phyloP scores from a whole-genome alignment of 352 stramenopile genomes.

The Aphanomyces astaci region DNA sequence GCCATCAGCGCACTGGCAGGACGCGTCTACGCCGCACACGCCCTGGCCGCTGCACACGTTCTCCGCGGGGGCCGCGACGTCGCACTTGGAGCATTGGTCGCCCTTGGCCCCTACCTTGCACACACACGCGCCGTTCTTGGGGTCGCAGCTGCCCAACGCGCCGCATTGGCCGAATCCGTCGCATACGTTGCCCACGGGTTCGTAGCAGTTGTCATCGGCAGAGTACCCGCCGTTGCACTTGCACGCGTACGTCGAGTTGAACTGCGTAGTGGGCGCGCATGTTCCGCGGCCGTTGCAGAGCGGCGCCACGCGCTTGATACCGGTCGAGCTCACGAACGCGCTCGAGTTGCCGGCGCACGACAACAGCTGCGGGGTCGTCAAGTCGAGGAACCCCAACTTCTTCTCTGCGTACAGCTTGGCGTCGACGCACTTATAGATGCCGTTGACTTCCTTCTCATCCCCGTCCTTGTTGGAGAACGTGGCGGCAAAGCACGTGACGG shows the following conservation, averaged over 20 bases:
- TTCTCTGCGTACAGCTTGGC: constrained; percentile 40
- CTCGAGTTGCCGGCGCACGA: constrained; percentile 28
- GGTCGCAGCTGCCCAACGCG: constrained; percentile 50
- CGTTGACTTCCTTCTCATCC: constrained; percentile 9
- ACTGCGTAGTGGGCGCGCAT: constrained; percentile 37
- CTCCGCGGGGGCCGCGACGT: constrained; percentile 28
- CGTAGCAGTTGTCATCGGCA: constrained; percentile 43
- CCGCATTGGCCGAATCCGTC: constrained; percentile 58
- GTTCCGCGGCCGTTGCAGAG: constrained; percentile 61
- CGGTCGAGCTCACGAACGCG: constrained; percentile 20
- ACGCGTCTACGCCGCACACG: constrained; percentile 38
- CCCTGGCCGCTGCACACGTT: constrained; percentile 58
- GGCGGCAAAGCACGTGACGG: constrained; percentile 14
- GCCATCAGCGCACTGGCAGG: constrained; percentile 48
- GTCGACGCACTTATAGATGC: constrained; percentile 47
- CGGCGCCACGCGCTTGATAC: constrained; percentile 14
- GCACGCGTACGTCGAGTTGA: constrained; percentile 49
- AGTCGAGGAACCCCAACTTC: constrained; percentile 44
- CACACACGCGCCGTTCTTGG: constrained; percentile 55
- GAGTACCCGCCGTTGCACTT: constrained; percentile 71
- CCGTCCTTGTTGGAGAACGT: constrained; percentile 2
- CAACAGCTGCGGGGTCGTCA: constrained; percentile 32
- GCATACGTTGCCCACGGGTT: constrained; percentile 67
- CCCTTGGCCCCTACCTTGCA: constrained; percentile 54
- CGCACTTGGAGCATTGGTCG: constrained; percentile 63